These are phyloP conservation scores for Hortiboletus campestris DNA, from an alignment of 768 basidiomycete species.

Conservation along the genomic window DNA sequence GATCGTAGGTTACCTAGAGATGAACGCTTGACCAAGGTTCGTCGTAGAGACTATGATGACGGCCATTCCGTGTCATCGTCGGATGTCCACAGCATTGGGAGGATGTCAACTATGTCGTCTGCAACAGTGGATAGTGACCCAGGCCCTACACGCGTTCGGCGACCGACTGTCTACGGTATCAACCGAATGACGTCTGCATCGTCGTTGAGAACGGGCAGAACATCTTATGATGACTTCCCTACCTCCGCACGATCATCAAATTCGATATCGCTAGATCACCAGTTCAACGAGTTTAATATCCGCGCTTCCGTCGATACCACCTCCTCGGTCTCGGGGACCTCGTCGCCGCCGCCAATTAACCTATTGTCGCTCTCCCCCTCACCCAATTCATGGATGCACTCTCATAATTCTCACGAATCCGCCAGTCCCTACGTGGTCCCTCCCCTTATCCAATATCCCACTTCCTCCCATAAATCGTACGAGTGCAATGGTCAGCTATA, in stretches of 20 bases:
- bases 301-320: constrained; percentile 67
- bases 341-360: constrained; percentile 78
- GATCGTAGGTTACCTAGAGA: constrained; percentile 51
- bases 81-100: constrained; percentile 72
- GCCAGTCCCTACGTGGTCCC: constrained; percentile 37
- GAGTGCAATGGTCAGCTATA: constrained; percentile 51
- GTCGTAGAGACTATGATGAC: constrained; percentile 83
- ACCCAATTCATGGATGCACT: constrained; percentile 53
- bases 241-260: constrained; percentile 76
- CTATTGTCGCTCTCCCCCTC: constrained; percentile 70
- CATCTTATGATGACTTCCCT: constrained; percentile 71
- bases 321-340: constrained; percentile 55
- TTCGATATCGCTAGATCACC: constrained; percentile 73
- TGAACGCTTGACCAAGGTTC: constrained; percentile 71
- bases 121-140: constrained; percentile 86
- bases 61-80: constrained; percentile 91
- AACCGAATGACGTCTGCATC: constrained; percentile 76
- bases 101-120: constrained; percentile 77
- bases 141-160: constrained; percentile 66
- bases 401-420: constrained; percentile 43
- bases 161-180: constrained; percentile 61
- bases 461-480: constrained; percentile 42
- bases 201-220: constrained; percentile 55
- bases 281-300: constrained; percentile 72
- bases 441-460: constrained; percentile 37